Base-by-base conservation (phyloP, 805 yeast species). In the Lachancea quebecensis region DNA sequence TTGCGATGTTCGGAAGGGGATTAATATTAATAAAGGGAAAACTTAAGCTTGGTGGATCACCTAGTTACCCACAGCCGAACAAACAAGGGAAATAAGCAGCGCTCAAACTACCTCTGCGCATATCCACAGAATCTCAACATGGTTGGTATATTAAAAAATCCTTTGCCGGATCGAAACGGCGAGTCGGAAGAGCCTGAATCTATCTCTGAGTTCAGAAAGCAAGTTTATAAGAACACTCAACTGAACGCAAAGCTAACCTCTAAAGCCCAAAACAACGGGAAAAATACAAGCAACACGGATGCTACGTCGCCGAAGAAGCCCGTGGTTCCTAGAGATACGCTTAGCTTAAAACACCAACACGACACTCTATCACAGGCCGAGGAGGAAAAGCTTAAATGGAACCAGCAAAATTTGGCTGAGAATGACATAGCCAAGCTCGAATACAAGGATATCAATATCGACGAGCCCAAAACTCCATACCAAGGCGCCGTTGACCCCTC, bases 381-480 rank as follows among this genome's bases (percentile, higher is more conserved):
- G 9, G 46, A 50, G 29, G 75, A 70, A 28, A 82, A 77, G 52
- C 71, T 88, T 53, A 75, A 81, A 59, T 90, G 96, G 96, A 95
- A 90, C 60, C 90, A 85, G 53, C 70, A 81, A 50, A 90, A 90
- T 57, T 64, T 90, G 44, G 77, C 74, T 42, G 77, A 75, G 42
- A 72, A 72, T 46, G 75, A 74, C 41, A 62, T 76, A n/a, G 75
- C 86, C 3, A 95, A 89, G 59, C 85, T 78, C 60, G 86, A 83
- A 54, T 62, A 60, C 36, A 70, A 67, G 41, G 71, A 70, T 46
- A 62, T 70, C 37, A 64, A 61, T 46, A 87, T 90, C 37, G 95
- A 87, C 58, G 97, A 90, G 62, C 97, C 97, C 17, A 90, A 90
- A 70, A 90, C 97, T 1, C 97, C 97, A 4, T 90, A 84, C 57